phyloP scores from a whole-genome alignment of 1,284 basidiomycete genomes.

The Apiotrichum brassicae region DNA sequence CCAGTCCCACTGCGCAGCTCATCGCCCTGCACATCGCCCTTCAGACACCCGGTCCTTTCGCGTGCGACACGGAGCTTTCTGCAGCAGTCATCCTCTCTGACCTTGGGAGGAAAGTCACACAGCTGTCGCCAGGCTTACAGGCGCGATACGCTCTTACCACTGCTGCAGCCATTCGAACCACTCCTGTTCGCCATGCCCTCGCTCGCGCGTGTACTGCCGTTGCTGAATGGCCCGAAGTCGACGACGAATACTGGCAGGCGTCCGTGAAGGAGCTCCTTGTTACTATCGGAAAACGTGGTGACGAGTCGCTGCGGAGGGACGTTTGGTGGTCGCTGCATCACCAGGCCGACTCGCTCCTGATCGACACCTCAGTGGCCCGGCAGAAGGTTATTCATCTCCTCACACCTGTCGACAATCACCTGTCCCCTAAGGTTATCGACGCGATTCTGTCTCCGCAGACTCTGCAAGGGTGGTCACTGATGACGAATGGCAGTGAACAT shows the following conservation, averaged over 20 bases:
- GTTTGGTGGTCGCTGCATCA: constrained; percentile 23
- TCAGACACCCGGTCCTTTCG: constrained; percentile 11
- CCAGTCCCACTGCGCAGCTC: constrained; percentile 6
- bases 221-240: constrained; percentile 5
- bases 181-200: constrained; percentile 8
- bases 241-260: constrained; percentile 6
- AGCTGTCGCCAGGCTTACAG: constrained; percentile 5
- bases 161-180: not conserved
- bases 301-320: constrained; percentile 11
- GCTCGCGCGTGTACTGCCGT: constrained; percentile 14
- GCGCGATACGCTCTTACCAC: constrained; percentile 12
- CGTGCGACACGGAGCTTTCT: constrained; percentile 4
- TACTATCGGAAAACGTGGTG: constrained; percentile 6
- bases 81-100: constrained; percentile 18
- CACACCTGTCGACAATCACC: not conserved
- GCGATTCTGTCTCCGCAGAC: not conserved
- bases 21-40: constrained; percentile 17
- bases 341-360: not conserved
- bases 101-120: not conserved
- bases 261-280: constrained; percentile 10
- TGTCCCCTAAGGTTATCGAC: not conserved
- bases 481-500: not conserved
- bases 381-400: constrained; percentile 9
- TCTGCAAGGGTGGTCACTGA: constrained; percentile 2
- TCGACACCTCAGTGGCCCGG: constrained; percentile 1